Evolutionary conservation across 2,329 filamentous ascomycete species (phyloP).

Genomic region (Trichoderma atroviride): DNA sequence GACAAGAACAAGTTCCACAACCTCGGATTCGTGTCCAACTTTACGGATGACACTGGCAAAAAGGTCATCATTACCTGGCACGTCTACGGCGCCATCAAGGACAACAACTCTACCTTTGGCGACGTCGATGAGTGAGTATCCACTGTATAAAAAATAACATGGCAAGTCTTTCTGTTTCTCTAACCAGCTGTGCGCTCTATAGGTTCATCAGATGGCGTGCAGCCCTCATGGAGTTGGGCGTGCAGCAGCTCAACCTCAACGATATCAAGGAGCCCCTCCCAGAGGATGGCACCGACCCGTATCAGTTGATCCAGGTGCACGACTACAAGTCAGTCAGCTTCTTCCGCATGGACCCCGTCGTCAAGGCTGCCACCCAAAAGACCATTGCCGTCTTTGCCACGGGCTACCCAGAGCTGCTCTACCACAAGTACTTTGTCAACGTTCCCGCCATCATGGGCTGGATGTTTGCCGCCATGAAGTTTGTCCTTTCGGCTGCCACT

Average conservation of each 20-base stretch:
- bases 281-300: constrained; percentile 75
- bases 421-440: constrained; percentile 93
- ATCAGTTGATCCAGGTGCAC: constrained; percentile 90
- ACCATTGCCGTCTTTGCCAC: constrained; percentile 80
- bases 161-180: neutral
- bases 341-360: constrained; percentile 74
- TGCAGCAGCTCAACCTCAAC: constrained; percentile 72
- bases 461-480: constrained; percentile 74
- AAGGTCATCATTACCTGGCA: constrained; percentile 83
- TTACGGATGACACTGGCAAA: constrained; percentile 58
- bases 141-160: neutral
- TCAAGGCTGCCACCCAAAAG: constrained; percentile 76
- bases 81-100: constrained; percentile 85
- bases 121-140: constrained; percentile 72
- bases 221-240: constrained; percentile 84
- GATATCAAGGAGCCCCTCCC: constrained; percentile 71
- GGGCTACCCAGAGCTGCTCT: constrained; percentile 84
- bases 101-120: constrained; percentile 81
- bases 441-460: constrained; percentile 91
- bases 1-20: constrained; percentile 71
- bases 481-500: constrained; percentile 73
- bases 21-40: constrained; percentile 79
- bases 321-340: constrained; percentile 90
- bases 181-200: constrained; percentile 4
- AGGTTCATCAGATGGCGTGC: constrained; percentile 91